phyloP scores from a whole-genome alignment of 805 yeast genomes.

The Saturnispora kantuleensis region DNA sequence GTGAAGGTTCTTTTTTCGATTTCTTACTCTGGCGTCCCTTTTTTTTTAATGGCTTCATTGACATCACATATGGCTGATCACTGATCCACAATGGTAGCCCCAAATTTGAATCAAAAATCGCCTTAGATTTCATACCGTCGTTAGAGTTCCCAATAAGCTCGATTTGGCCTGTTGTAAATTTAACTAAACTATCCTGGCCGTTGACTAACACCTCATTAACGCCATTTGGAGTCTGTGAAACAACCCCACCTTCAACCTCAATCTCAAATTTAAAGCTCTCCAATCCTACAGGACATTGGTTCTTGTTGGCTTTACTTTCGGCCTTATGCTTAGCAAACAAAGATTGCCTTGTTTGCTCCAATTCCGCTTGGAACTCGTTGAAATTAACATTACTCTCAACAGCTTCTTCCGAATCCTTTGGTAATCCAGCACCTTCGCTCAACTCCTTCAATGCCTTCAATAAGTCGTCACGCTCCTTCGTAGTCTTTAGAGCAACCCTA shows the following conservation, averaged over 20 bases:
- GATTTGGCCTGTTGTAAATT: conserved; percentile 5
- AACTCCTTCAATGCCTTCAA: conserved; percentile 52
- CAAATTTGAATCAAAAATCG: neutral
- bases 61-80: conserved; percentile 6
- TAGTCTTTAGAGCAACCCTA: conserved; percentile 66
- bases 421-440: conserved; percentile 23
- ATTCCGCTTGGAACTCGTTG: neutral
- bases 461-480: conserved; percentile 71
- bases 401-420: neutral
- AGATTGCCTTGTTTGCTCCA: conserved; percentile 6
- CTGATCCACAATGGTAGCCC: conserved; percentile 8
- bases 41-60: neutral
- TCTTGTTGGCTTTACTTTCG: conserved; percentile 2
- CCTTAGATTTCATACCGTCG: neutral
- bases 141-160: conserved; percentile 6
- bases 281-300: conserved; percentile 1
- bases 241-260: neutral
- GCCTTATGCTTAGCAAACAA: conserved; percentile 8
- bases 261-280: neutral
- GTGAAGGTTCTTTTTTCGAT: conserved; percentile 1
- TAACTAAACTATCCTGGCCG: conserved; percentile 1
- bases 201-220: neutral
- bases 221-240: neutral
- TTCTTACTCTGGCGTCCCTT: conserved; percentile 7
- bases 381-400: conserved; percentile 9